Conservation (phyloP, 2,329 filamentous ascomycete genomes). For the Hypomyces perniciosus region DNA sequence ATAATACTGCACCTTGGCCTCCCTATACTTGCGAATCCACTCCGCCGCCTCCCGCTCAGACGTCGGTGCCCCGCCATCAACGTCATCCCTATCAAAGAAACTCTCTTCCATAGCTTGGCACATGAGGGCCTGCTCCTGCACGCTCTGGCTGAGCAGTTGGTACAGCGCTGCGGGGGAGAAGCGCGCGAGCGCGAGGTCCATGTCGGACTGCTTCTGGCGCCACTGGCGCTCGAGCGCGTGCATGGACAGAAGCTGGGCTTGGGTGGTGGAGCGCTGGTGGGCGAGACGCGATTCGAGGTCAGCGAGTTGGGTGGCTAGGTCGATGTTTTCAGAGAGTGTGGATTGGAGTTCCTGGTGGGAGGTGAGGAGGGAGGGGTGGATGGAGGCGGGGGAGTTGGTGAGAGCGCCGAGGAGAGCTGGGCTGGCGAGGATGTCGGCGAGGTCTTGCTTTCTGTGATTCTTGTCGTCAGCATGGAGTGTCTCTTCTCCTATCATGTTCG, state of each 20-base stretch:
- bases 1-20: slow-evolving; percentile 72
- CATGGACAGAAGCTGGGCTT: slow-evolving; percentile 74
- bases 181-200: slow-evolving; percentile 76
- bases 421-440: slow-evolving; percentile 61
- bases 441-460: slow-evolving; percentile 63
- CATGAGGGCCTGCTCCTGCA: slow-evolving; percentile 76
- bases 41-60: slow-evolving; percentile 78
- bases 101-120: slow-evolving; percentile 86
- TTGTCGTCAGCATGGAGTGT: neutral
- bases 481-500: neutral
- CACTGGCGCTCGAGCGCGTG: slow-evolving; percentile 89
- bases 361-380: slow-evolving; percentile 64
- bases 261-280: slow-evolving; percentile 62
- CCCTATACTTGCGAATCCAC: slow-evolving; percentile 76
- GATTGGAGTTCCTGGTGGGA: slow-evolving; percentile 59
- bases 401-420: slow-evolving; percentile 68
- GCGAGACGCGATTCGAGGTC: slow-evolving; percentile 52
- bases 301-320: slow-evolving; percentile 57
- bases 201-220: slow-evolving; percentile 80
- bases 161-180: slow-evolving; percentile 87
- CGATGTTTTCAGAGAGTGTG: slow-evolving; percentile 65
- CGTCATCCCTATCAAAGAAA: slow-evolving; percentile 61
- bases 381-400: slow-evolving; percentile 57
- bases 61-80: slow-evolving; percentile 31
- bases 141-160: slow-evolving; percentile 67